These are phyloP conservation scores for Neofusicoccum kwambonambiense DNA, from an alignment of 2,329 filamentous ascomycete genomes.

Conservation along the genomic window DNA sequence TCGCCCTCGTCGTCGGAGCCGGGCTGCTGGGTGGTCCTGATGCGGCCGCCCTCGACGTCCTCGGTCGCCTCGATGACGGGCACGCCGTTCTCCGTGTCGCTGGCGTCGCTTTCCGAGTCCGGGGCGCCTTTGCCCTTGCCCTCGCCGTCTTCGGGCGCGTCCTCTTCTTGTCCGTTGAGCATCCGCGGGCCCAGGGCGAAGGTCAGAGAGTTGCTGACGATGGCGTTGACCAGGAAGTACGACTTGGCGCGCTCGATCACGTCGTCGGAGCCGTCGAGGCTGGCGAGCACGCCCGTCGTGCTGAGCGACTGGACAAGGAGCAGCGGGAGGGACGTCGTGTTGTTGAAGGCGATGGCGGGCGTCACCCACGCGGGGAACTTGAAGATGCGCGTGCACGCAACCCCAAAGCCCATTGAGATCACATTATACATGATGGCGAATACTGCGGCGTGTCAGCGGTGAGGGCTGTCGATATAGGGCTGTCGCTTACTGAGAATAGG, in stretches of 20 bases:
- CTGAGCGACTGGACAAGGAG: constrained; percentile 54
- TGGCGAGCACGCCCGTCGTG: constrained; percentile 55
- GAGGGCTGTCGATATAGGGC: constrained; percentile 21
- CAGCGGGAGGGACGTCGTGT: constrained; percentile 55
- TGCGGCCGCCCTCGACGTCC: constrained; percentile 22
- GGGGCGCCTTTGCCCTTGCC: constrained; percentile 30
- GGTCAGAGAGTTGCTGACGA: constrained; percentile 62
- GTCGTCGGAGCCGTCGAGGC: constrained; percentile 43
- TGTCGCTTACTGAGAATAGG: constrained; percentile 45
- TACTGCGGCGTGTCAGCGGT: constrained; percentile 30
- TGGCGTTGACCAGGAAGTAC: constrained; percentile 66
- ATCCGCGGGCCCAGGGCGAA: constrained; percentile 63
- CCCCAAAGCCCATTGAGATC: constrained; percentile 50
- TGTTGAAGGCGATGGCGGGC: constrained; percentile 57
- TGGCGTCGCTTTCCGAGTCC: neutral
- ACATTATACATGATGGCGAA: constrained; percentile 54
- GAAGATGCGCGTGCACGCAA: constrained; percentile 44
- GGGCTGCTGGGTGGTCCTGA: constrained; percentile 22
- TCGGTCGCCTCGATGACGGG: constrained; percentile 2
- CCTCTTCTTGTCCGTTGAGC: constrained; percentile 49
- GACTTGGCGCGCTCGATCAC: constrained; percentile 61
- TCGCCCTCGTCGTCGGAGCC: constrained; percentile 25
- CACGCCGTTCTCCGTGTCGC: neutral
- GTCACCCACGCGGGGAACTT: constrained; percentile 55
- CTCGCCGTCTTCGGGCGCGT: constrained; percentile 28